Percentiles rank a stretch among this genome's conserved stretches.
Evolutionary conservation across 1,284 basidiomycete species (phyloP).

Genomic region (Heterobasidion irregulare): DNA sequence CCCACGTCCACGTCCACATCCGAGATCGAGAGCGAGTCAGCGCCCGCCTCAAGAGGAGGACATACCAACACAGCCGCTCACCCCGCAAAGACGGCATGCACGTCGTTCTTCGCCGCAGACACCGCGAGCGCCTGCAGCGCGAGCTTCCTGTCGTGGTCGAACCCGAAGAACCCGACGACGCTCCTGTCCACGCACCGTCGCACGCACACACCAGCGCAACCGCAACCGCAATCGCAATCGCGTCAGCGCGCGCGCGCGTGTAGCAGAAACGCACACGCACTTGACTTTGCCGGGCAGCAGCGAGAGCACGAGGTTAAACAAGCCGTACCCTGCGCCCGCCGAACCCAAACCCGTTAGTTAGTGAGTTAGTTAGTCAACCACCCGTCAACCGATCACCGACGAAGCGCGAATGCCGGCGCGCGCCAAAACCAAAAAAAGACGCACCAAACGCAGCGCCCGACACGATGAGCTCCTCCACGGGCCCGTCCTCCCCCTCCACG

Average conservation of each 20-base stretch:
- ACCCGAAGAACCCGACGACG: slow-evolving; percentile 67
- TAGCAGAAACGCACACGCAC: slow-evolving; percentile 35
- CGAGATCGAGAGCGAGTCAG: too few species aligned
- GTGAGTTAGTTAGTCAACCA: too few species aligned
- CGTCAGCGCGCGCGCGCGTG: not conserved
- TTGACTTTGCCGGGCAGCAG: slow-evolving; percentile 62
- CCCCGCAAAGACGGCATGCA: slow-evolving; percentile 71
- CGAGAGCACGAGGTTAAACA: slow-evolving; percentile 75
- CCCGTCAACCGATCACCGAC: too few species aligned
- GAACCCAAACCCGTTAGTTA: too few species aligned
- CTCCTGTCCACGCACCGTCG: slow-evolving; percentile 33
- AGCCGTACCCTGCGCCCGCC: slow-evolving; percentile 38
- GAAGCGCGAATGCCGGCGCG: too few species aligned
- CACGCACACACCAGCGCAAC: too few species aligned
- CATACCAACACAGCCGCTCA: slow-evolving; percentile 16
- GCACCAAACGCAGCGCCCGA: slow-evolving; percentile 69
- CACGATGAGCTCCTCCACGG: slow-evolving; percentile 62
- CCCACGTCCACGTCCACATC: too few species aligned
- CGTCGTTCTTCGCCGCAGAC: slow-evolving; percentile 54
- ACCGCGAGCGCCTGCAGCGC: slow-evolving; percentile 63
- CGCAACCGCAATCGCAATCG: not conserved
- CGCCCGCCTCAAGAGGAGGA: not conserved
- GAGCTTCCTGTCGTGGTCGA: slow-evolving; percentile 58
- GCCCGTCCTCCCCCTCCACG: slow-evolving; percentile 29
- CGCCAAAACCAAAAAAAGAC: too few species aligned